phyloP scores from a whole-genome alignment of 306 rosid species.

The Acacia confusa region DNA sequence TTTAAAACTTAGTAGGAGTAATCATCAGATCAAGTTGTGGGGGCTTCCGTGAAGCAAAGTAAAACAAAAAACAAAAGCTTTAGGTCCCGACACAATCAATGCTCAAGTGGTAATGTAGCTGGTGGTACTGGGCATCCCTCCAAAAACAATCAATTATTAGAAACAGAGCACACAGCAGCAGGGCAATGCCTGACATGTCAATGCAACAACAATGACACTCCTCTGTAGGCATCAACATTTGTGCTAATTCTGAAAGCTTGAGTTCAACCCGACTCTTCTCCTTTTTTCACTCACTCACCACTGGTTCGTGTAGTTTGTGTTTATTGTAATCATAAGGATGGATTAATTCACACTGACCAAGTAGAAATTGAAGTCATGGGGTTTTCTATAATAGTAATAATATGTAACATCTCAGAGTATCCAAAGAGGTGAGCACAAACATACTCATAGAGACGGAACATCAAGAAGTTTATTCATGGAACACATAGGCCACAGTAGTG shows the following conservation, averaged over 20 bases:
- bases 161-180: neutral
- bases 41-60: neutral
- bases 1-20: neutral
- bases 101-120: constrained; percentile 32
- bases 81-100: constrained; percentile 43
- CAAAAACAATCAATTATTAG: constrained; percentile 26
- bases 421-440: neutral
- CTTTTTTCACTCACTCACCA: neutral
- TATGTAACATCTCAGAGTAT: neutral
- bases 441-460: neutral
- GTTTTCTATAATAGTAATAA: neutral
- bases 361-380: neutral
- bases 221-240: neutral
- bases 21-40: neutral
- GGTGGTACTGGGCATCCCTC: constrained; percentile 23
- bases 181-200: constrained; percentile 8
- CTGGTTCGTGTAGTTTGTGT: neutral
- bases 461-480: neutral
- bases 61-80: neutral
- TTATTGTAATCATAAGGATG: neutral
- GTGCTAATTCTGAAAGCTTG: neutral
- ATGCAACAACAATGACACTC: constrained; percentile 12
- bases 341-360: neutral
- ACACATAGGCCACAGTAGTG: neutral
- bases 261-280: constrained; percentile 15